These are phyloP conservation scores for Cucurbita pepo DNA, from an alignment of 306 rosid genomes.

Conservation along the genomic window DNA sequence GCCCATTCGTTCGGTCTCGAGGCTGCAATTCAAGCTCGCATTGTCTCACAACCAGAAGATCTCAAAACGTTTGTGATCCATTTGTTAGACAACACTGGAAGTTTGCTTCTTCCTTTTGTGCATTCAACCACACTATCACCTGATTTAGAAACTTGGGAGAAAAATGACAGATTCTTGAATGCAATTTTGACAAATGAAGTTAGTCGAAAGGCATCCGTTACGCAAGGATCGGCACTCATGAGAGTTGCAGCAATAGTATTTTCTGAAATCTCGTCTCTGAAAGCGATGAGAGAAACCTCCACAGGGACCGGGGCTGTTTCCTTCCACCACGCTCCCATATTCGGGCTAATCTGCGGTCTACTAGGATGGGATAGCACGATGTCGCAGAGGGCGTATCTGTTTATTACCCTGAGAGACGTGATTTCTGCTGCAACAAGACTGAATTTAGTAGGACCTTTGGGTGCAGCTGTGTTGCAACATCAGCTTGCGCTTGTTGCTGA, in stretches of 20 bases:
- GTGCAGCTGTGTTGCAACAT: constrained; percentile 72
- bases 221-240: constrained; percentile 77
- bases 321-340: constrained; percentile 74
- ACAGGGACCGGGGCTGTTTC: constrained; percentile 24
- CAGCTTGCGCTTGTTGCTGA: constrained; percentile 52
- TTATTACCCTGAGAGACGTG: constrained; percentile 63
- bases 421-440: constrained; percentile 85
- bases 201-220: constrained; percentile 56
- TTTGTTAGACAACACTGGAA: constrained; percentile 59
- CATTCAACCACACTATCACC: constrained; percentile 43
- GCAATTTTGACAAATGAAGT: constrained; percentile 67
- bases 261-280: constrained; percentile 48
- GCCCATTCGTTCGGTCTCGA: constrained; percentile 82
- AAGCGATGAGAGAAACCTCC: constrained; percentile 41
- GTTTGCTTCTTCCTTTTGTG: constrained; percentile 79
- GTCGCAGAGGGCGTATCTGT: constrained; percentile 77
- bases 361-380: constrained; percentile 38
- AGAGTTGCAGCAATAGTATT: constrained; percentile 66
- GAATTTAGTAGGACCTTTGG: constrained; percentile 67
- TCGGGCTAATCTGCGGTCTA: constrained; percentile 58
- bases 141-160: constrained; percentile 37
- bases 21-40: constrained; percentile 59
- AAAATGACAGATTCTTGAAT: constrained; percentile 45
- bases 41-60: constrained; percentile 41
- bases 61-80: constrained; percentile 53